phyloP scores from a whole-genome alignment of 768 basidiomycete species.

The Sporobolomyces roseus region DNA sequence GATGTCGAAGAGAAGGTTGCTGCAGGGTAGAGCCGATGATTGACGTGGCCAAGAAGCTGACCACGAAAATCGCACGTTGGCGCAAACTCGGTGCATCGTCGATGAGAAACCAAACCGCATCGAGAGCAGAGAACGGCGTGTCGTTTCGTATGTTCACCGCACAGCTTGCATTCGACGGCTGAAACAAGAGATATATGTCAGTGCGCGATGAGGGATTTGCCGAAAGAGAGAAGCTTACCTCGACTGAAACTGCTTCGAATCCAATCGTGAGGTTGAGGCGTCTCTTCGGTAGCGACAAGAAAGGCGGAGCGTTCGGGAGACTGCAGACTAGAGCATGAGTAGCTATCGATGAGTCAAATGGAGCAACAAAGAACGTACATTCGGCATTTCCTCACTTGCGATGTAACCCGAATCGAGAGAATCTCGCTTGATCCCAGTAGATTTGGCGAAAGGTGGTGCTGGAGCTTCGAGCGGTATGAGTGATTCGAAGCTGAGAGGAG shows the following conservation, averaged over 20 bases:
- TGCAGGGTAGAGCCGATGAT: not conserved
- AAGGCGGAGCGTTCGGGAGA: not conserved
- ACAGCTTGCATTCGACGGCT: constrained; percentile 87
- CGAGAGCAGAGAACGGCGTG: constrained; percentile 80
- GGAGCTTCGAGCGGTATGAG: not conserved
- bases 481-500: constrained; percentile 2
- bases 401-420: constrained; percentile 21
- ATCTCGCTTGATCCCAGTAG: not conserved
- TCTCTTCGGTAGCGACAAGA: constrained; percentile 6
- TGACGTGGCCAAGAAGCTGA: constrained; percentile 26
- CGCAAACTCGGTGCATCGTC: constrained; percentile 37
- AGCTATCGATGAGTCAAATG: no score
- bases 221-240: constrained; percentile 59
- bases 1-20: not conserved
- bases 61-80: constrained; percentile 40
- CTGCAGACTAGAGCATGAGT: no score
- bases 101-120: constrained; percentile 82
- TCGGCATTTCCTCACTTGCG: not conserved
- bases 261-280: constrained; percentile 62
- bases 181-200: constrained; percentile 8
- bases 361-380: no score
- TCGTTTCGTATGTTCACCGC: constrained; percentile 73
- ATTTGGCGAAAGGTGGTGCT: not conserved
- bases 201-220: not conserved
- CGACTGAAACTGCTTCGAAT: constrained; percentile 82